Conservation (phyloP, 2,329 filamentous ascomycete species). For the Metarhizium guizhouense region DNA sequence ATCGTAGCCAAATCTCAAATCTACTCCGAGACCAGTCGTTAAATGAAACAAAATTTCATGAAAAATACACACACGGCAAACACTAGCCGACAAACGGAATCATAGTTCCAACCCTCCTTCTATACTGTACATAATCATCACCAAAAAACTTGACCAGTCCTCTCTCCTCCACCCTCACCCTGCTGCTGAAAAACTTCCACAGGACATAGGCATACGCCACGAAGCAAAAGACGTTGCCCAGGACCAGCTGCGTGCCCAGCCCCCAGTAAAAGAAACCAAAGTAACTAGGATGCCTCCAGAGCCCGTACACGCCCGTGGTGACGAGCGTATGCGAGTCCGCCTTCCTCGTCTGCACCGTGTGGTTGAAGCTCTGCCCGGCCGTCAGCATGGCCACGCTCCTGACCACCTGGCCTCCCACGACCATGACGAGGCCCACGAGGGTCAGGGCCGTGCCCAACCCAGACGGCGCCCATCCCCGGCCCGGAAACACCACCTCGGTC, state of each 20-base stretch:
- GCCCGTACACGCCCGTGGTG: slow-evolving; percentile 67
- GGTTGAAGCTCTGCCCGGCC: slow-evolving; percentile 87
- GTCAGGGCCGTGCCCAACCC: slow-evolving; percentile 32
- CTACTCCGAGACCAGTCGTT: background rate
- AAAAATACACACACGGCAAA: background rate
- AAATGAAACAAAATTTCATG: background rate
- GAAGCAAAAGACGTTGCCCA: slow-evolving; percentile 78
- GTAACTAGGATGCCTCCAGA: slow-evolving; percentile 80
- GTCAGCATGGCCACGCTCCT: slow-evolving; percentile 81
- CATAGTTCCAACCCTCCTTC: slow-evolving; percentile 59
- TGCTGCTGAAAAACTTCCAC: slow-evolving; percentile 72
- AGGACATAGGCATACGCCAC: slow-evolving; percentile 64
- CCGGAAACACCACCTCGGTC: slow-evolving; percentile 46
- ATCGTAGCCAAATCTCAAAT: too few relatives aligned
- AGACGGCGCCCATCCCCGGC: slow-evolving; percentile 35
- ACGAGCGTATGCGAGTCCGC: slow-evolving; percentile 68
- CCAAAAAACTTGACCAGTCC: slow-evolving; percentile 76
- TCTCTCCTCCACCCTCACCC: slow-evolving; percentile 72
- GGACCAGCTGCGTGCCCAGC: slow-evolving; percentile 81
- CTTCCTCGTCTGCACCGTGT: slow-evolving; percentile 66
- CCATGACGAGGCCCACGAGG: slow-evolving; percentile 52
- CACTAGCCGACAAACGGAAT: slow-evolving; percentile 57
- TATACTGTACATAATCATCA: slow-evolving; percentile 69
- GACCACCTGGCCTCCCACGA: slow-evolving; percentile 62
- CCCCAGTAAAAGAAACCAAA: slow-evolving; percentile 99